Base-by-base conservation (phyloP, 2,329 filamentous ascomycete species). In the Juglanconis sp. region DNA sequence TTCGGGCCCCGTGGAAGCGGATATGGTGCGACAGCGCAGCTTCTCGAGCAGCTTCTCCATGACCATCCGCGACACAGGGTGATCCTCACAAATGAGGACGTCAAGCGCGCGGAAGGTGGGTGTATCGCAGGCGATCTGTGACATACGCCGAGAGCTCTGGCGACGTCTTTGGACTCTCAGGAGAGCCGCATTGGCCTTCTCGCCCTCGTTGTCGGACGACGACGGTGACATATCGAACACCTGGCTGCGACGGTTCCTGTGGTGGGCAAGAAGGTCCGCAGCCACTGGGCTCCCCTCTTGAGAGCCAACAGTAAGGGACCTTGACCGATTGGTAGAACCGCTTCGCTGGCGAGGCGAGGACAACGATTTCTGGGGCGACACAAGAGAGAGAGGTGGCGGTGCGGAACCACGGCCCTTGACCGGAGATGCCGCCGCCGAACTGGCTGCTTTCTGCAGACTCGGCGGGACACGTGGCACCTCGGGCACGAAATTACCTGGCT, bases 11-110 rank as follows among this genome's bases (percentile, higher is more conserved):
- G 93, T 96, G 3, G 88, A 84, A 4, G 95, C 94, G 3, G 91
- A 92, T 68, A 99, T 95, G 8, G 94, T 97, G 47, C 95, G 90
- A 69, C 95, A 99, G 40, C 92, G 89, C 40, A 98, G 80, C 76
- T 98, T 99, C 73, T 99, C 95, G 56, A 99, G 82, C 7, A 99
- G 79, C 68, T 96, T 95, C 71, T 99, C 95, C 94, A 99, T 98
- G n/a, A 99, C 94, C 79, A 99, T 87, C 30, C 94, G 86, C 5
- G 95, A 96, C 4, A 99, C 94, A 0, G 95, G 95, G 72, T 99
- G 95, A 69, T 99, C 95, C 76, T 99, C 95, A 71, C 95, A 98
- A 55, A 99, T 96, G 55, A 99, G 81, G 5, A 99, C 90, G 73
- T 99, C 95, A 55, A 99, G 77, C 2, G 95, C 92, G 35, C 95